Evolutionary conservation across 805 yeast species (phyloP), one percentile per base, ranked within the genome.

Genomic region (Pichia deserticola): DNA sequence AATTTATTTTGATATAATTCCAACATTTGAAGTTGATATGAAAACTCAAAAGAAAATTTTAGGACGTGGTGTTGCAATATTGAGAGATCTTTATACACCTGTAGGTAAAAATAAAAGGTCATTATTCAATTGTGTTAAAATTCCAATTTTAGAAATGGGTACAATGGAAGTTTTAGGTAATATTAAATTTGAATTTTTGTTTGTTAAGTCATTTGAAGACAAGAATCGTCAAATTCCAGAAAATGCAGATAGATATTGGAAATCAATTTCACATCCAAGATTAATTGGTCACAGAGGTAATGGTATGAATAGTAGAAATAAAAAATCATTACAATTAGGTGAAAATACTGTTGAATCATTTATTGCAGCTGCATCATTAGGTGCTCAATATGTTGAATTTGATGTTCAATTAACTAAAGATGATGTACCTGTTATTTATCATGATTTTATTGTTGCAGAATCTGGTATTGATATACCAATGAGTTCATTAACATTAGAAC

Each of bases 251-350:
- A 84, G 93, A 1, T 90, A 89, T 68, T 92, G 97, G 97, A 87
- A 86, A 60, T 88, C 93, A 12, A 71, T 89, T 48, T 89, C 86
- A 5, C 78, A 92, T 0, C 87, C 97, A 1, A 75, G 96, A 52
- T 96, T 92, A 29, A 92, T 92, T 67, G 98, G 98, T 2, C 98
- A 92, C 66, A 78, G 98, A 60, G 98, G 98, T 5, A 72, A 89
- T 55, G 98, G 98, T 57, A 90, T 89, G 71, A 92, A 92, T 67
- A 75, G 78, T 46, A 75, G 81, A 50, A 76, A 77, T 40, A 76
- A 83, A 43, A 82, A 79, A 54, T 86, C 96, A 4, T 74, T 92
- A 60, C 98, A 92, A 66, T 74, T 92, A 52, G 98, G 98, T 40
- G 98, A 92, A 61, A 92, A 92, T 64, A 92, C 98, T 0, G 85